Evolutionary conservation across 225 moss, liverwort and hornwort species (phyloP).

Genomic region (Rhytidiadelphus loreus): DNA sequence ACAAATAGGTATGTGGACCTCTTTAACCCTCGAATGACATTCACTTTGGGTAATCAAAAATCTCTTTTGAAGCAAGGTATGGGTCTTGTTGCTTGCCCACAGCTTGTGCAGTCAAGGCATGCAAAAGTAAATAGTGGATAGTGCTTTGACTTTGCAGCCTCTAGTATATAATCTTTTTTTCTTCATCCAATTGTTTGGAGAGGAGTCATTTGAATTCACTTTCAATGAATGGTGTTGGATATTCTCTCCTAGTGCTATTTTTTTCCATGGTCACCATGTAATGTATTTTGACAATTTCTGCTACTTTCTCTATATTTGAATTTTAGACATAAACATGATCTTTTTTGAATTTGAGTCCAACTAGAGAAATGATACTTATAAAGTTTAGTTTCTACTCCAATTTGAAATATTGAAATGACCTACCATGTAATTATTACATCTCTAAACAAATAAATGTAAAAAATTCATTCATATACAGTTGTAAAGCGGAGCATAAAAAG

Average conservation of each 20-base stretch:
- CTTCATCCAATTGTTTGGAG: too few species aligned
- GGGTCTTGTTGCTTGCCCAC: not conserved
- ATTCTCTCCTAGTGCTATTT: too few species aligned
- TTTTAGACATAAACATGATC: not conserved
- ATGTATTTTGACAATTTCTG: not conserved
- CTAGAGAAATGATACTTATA: not conserved
- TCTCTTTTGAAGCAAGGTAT: not conserved
- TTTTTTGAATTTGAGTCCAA: not conserved
- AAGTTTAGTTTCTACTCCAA: not conserved
- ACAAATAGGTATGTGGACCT: not conserved
- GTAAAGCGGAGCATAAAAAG: not conserved
- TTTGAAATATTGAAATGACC: not conserved
- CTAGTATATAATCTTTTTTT: too few species aligned
- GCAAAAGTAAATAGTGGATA: not conserved
- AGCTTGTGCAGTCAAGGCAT: not conserved
- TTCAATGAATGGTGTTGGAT: not conserved
- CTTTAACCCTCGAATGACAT: not conserved
- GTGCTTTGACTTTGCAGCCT: not conserved
- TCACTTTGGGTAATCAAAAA: not conserved
- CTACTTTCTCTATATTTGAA: not conserved
- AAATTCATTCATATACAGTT: not conserved
- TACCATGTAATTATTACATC: not conserved
- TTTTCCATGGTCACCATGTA: rapidly evolving
- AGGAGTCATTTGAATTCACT: not conserved
- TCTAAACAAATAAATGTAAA: not conserved